These are phyloP conservation scores for Biancaea sappan DNA, from an alignment of 306 rosid species.

Conservation along the genomic window DNA sequence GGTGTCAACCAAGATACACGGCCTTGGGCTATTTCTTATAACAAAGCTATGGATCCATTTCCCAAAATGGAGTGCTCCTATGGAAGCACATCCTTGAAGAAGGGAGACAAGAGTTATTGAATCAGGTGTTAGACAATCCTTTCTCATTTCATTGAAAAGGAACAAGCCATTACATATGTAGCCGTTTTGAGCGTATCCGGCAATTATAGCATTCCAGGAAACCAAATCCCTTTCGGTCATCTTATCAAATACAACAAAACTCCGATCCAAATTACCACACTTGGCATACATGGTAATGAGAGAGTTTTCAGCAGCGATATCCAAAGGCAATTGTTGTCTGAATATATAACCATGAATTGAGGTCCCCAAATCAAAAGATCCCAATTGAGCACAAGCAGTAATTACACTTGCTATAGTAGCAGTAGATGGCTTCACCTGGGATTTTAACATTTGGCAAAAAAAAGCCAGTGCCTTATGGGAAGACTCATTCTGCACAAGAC, in stretches of 20 bases:
- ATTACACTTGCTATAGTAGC: slow-evolving; percentile 68
- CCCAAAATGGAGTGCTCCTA: slow-evolving; percentile 66
- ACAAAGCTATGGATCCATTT: slow-evolving; percentile 64
- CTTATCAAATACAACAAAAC: slow-evolving; percentile 52
- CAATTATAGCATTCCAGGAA: slow-evolving; percentile 76
- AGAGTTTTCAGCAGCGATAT: slow-evolving; percentile 68
- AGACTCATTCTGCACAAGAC: slow-evolving; percentile 63
- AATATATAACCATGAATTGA: slow-evolving; percentile 62
- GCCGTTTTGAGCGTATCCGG: slow-evolving; percentile 74
- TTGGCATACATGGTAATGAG: slow-evolving; percentile 80
- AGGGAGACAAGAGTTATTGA: slow-evolving; percentile 71
- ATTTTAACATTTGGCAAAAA: slow-evolving; percentile 55
- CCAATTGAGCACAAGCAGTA: slow-evolving; percentile 70
- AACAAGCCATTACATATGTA: slow-evolving; percentile 47
- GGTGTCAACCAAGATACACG: slow-evolving; percentile 69
- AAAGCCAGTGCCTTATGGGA: slow-evolving; percentile 57
- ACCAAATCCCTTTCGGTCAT: slow-evolving; percentile 66
- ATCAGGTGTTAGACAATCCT: slow-evolving; percentile 58
- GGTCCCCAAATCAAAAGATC: slow-evolving; percentile 53
- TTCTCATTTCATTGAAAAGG: slow-evolving; percentile 64
- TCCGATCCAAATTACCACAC: slow-evolving; percentile 58
- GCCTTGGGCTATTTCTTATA: slow-evolving; percentile 53
- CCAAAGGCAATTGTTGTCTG: slow-evolving; percentile 54
- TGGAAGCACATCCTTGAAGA: slow-evolving; percentile 77
- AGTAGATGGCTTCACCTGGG: slow-evolving; percentile 54